phyloP scores from a whole-genome alignment of 1,284 basidiomycete species.

The Cutaneotrichosporon dermatis region DNA sequence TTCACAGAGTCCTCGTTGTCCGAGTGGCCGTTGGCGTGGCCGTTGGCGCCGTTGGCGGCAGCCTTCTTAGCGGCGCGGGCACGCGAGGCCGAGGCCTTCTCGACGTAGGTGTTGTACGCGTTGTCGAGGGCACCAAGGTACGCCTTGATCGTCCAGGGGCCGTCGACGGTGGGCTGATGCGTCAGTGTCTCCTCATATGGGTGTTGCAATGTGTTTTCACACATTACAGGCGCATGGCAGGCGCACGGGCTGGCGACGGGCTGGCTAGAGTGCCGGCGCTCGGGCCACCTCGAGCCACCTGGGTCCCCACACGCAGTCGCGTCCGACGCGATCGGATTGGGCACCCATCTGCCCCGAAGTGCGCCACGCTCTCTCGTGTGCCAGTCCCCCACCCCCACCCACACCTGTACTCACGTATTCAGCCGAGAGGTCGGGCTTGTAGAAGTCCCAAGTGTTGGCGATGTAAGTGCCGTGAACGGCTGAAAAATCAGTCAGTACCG shows the following conservation, averaged over 20 bases:
- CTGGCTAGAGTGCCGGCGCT: no score
- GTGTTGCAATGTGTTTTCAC: no score
- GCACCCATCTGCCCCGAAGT: no score
- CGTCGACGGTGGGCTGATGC: conserved; percentile 87
- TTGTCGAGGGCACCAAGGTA: conserved; percentile 92
- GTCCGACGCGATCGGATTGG: no score
- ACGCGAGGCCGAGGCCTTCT: conserved; percentile 66
- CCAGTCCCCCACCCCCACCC: neutral
- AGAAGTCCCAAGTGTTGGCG: conserved; percentile 97
- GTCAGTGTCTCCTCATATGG: conserved; percentile 14
- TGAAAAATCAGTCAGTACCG: conserved; percentile 42
- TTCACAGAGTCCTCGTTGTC: conserved; percentile 56
- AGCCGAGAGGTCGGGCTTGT: conserved; percentile 77
- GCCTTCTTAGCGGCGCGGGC: conserved; percentile 46
- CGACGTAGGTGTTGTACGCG: conserved; percentile 79
- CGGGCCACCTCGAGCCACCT: no score
- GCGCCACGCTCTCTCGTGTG: neutral
- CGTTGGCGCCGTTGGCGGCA: conserved; percentile 33
- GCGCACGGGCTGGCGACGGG: neutral
- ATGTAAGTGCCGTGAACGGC: conserved; percentile 96
- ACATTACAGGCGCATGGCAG: no score
- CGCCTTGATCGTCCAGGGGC: conserved; percentile 90
- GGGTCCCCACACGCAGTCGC: no score
- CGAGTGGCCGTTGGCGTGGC: conserved; percentile 35
- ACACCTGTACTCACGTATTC: conserved; percentile 47